These are phyloP conservation scores for Fagus sylvatica DNA, from an alignment of 306 rosid species.

Conservation along the genomic window DNA sequence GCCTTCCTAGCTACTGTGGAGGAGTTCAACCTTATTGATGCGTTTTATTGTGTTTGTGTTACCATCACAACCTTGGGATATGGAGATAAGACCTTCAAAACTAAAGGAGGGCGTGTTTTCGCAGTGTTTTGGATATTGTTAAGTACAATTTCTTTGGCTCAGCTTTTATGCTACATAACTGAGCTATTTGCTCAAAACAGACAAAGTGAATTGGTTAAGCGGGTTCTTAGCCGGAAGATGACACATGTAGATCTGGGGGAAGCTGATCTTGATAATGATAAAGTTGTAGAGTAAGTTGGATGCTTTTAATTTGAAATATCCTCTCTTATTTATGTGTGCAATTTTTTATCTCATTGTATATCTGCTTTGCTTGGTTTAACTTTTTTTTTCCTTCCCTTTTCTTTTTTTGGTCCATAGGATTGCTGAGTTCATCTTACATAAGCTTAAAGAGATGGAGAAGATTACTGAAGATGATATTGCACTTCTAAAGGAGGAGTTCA, in stretches of 20 bases:
- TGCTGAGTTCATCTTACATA: constrained; percentile 65
- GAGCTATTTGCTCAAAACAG: constrained; percentile 70
- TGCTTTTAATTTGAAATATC: neutral
- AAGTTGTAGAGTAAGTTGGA: constrained; percentile 66
- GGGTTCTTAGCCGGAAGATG: constrained; percentile 60
- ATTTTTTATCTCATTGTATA: neutral
- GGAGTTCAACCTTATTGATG: constrained; percentile 41
- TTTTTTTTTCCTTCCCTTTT: neutral
- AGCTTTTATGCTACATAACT: constrained; percentile 70
- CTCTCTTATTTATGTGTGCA: neutral
- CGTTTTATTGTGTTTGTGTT: constrained; percentile 56
- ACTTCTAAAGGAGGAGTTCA: constrained; percentile 51
- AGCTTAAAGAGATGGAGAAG: constrained; percentile 81
- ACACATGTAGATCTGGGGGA: constrained; percentile 71
- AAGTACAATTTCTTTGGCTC: constrained; percentile 71
- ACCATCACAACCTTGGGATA: constrained; percentile 54
- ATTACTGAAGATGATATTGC: constrained; percentile 61
- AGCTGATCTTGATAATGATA: constrained; percentile 79
- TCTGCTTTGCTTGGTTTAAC: neutral
- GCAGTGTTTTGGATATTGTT: constrained; percentile 81
- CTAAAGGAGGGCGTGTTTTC: constrained; percentile 65
- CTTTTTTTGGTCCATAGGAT: constrained; percentile 31
- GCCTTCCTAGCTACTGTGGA: constrained; percentile 34
- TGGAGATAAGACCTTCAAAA: constrained; percentile 87
- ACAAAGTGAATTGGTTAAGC: constrained; percentile 52